phyloP scores from a whole-genome alignment of 2,329 filamentous ascomycete species.

The Hypoxylon sp. region DNA sequence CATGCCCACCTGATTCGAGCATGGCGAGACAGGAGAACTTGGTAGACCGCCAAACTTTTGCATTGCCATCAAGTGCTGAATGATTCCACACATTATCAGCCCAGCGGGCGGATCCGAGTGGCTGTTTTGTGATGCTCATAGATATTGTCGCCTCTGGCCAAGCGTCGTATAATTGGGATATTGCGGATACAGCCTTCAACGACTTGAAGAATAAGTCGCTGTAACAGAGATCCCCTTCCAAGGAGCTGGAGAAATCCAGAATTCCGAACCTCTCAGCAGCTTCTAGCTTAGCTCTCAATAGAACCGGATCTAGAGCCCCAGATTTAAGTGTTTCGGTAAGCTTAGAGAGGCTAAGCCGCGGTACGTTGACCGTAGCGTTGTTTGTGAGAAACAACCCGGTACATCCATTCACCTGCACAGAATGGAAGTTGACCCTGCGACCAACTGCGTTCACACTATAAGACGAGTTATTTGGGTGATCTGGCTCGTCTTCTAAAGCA shows the following conservation, averaged over 20 bases:
- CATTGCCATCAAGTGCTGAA: background rate
- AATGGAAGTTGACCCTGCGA: background rate
- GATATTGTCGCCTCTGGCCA: background rate
- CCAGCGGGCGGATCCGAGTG: background rate
- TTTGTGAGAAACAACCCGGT: background rate
- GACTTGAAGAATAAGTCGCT: background rate
- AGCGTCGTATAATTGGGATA: background rate
- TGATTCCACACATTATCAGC: background rate
- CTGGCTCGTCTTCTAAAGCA: background rate
- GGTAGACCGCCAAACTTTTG: background rate
- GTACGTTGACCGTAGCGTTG: background rate
- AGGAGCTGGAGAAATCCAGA: background rate
- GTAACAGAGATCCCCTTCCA: no score
- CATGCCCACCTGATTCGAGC: background rate
- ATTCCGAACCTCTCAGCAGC: background rate
- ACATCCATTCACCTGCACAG: background rate
- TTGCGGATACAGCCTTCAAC: background rate
- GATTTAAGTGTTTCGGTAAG: background rate
- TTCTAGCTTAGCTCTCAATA: background rate
- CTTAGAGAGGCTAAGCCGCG: background rate
- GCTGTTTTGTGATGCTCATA: background rate
- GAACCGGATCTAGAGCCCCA: background rate
- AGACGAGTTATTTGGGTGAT: background rate
- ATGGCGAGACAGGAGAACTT: background rate
- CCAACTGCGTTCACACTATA: background rate